Base-by-base conservation (phyloP, 2,329 filamentous ascomycete genomes). In the Alternaria sp. region DNA sequence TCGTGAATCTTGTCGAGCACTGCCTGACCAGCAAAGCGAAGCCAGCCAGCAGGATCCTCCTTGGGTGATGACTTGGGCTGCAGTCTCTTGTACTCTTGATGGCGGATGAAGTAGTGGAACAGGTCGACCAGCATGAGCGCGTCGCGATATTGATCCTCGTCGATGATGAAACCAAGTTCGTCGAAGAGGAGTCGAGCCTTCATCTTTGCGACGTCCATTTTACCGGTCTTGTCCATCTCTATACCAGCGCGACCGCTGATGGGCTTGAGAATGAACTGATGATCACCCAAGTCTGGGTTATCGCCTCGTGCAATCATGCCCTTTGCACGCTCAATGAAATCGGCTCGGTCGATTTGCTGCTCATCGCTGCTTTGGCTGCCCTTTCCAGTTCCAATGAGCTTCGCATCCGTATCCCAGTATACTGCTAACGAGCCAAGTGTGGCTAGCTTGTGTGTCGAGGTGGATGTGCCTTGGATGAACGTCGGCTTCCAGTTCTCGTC, bases 391-490 rank as follows among this genome's bases (percentile, higher is more conserved):
- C 93, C 93, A 46, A 98, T 85, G 5, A 99, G 86, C 25, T 90
- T 86, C 1, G 93, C 89, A 79, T 99, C 95, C 1, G 96, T 99
- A 79, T 99, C 96, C 96, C 96, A 99, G 81, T 99, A 99, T 10
- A 98, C 87, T 3, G 96, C 93, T 54, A 99, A 83, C 6, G 94
- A 93, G 30, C 93, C 93, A 15, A 99, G 86, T 3, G 91, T 96
- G 6, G 94, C 96, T 49, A 99, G 86, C 81, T 99, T 99, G 83
- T 99, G 93, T 21, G 94, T 97, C 12, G 91, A 91, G 26, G 87
- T 86, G 50, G 89, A 89, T 2, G 92, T 91, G 69, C 95, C 92
- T 79, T 97, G 93, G 72, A 99, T 96, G 78, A 97, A 99, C 26
- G 93, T 96, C 1, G 96, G 95, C 66, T 91, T 91, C 96, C 96